A percentile compares a stretch with the other conserved stretches of the same genome.
Evolutionary conservation across 2,329 filamentous ascomycete genomes (phyloP).

Genomic region (Alternaria atra): DNA sequence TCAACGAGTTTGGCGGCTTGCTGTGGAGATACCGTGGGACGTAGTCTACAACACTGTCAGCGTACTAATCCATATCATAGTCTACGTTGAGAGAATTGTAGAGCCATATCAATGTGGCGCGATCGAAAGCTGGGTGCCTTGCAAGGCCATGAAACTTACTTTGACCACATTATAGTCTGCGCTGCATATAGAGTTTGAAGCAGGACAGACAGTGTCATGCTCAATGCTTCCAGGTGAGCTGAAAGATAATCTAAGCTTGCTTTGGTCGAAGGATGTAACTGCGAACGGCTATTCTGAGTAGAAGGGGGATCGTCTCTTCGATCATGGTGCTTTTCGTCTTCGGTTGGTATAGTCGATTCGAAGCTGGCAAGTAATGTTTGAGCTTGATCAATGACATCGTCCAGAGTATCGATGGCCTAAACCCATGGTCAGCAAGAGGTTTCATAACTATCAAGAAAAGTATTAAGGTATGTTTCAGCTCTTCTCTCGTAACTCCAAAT

Average conservation of each 20-base stretch:
- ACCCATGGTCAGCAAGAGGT: conserved; percentile 15
- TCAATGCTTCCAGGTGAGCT: conserved; percentile 47
- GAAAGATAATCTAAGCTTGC: conserved; percentile 44
- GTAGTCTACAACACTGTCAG: conserved; percentile 28
- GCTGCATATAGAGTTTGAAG: conserved; percentile 51
- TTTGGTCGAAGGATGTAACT: conserved; percentile 19
- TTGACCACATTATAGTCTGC: conserved; percentile 51
- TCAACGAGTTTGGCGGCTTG: conserved; percentile 43
- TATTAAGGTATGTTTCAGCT: neutral
- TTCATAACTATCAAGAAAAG: neutral
- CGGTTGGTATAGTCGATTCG: conserved; percentile 29
- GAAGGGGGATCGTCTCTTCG: conserved; percentile 12
- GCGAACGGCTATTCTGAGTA: conserved; percentile 6
- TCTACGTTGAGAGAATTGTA: neutral
- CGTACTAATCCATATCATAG: neutral
- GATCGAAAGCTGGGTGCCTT: neutral
- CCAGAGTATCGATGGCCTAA: conserved; percentile 45
- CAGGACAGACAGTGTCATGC: conserved; percentile 49
- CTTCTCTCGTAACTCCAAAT: neutral
- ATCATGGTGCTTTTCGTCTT: conserved; percentile 9
- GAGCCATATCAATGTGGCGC: neutral
- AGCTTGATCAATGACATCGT: conserved; percentile 47
- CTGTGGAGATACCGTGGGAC: conserved; percentile 44
- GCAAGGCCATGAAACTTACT: conserved; percentile 32
- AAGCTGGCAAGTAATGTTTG: conserved; percentile 40